Conservation (phyloP, 176 grass and related monocot genomes). For the Urochloa ruziziensis region DNA sequence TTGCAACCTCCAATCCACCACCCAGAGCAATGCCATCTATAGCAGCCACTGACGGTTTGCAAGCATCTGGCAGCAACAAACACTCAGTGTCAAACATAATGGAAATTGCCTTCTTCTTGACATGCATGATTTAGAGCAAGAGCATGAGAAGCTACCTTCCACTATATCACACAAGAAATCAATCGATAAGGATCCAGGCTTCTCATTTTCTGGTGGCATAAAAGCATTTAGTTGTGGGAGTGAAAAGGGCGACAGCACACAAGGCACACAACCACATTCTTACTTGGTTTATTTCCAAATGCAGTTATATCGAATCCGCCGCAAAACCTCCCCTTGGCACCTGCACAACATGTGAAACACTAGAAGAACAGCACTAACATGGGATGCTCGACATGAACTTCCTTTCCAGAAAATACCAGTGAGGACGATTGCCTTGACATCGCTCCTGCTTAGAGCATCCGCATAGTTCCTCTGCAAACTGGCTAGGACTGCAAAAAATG, state of each 20-base stretch:
- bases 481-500: conserved; percentile 55
- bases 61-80: conserved; percentile 54
- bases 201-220: conserved; percentile 49
- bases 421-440: conserved; percentile 86
- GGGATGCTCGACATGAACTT: background rate
- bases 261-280: background rate
- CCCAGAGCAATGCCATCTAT: conserved; percentile 88
- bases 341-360: conserved; percentile 24
- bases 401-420: conserved; percentile 48
- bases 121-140: background rate
- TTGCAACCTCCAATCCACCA: conserved; percentile 82
- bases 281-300: conserved; percentile 59
- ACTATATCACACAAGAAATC: conserved; percentile 62
- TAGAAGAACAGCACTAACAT: background rate
- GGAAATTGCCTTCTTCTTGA: background rate
- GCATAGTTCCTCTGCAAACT: conserved; percentile 59
- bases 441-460: conserved; percentile 61
- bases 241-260: background rate
- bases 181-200: conserved; percentile 50
- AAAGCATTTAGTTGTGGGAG: background rate
- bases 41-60: conserved; percentile 78
- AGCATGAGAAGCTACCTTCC: conserved; percentile 49
- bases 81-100: background rate
- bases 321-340: conserved; percentile 73
- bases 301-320: conserved; percentile 79